Conservation (phyloP, 495 filamentous ascomycete genomes). For the Podospora australis region DNA sequence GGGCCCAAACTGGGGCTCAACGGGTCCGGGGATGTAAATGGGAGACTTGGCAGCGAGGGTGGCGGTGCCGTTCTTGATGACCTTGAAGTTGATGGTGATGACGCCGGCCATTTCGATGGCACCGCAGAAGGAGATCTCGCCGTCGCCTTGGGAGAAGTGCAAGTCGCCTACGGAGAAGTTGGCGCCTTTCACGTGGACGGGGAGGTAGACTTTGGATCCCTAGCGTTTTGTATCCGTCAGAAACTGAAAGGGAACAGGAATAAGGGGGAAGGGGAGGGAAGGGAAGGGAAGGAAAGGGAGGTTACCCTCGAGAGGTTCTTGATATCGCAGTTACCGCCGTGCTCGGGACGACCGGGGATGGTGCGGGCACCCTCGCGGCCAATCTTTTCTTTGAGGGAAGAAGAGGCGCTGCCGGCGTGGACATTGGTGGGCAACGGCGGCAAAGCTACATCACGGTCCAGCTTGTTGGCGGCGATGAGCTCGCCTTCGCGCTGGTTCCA, state of each 20-base stretch:
- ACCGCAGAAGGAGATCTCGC: constrained; percentile 93
- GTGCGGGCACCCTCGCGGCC: constrained; percentile 83
- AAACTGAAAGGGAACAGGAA: too few relatives aligned
- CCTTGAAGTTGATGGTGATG: constrained; percentile 84
- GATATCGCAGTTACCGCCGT: constrained; percentile 75
- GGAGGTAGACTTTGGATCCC: constrained; percentile 84
- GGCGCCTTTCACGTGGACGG: constrained; percentile 74
- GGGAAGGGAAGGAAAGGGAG: neutral
- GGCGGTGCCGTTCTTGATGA: constrained; percentile 77
- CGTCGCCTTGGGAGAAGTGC: constrained; percentile 87
- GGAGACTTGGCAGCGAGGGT: constrained; percentile 77
- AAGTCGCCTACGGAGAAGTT: constrained; percentile 92
- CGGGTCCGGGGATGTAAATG: constrained; percentile 83
- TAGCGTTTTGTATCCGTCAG: too few relatives aligned
- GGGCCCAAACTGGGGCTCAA: constrained; percentile 86
- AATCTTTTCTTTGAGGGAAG: constrained; percentile 62
- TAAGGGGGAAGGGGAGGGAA: neutral
- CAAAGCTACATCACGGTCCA: constrained; percentile 70
- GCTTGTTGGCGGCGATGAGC: constrained; percentile 60
- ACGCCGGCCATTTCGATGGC: constrained; percentile 95
- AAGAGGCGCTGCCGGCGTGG: constrained; percentile 63
- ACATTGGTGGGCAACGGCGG: constrained; percentile 65
- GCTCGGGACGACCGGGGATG: constrained; percentile 69
- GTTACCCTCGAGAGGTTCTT: constrained; percentile 57
- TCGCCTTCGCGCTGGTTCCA: constrained; percentile 81